Evolutionary conservation across 495 filamentous ascomycete genomes (phyloP), one percentile per base, ranked within the genome.

Genomic region (Daldinia bambusicola): DNA sequence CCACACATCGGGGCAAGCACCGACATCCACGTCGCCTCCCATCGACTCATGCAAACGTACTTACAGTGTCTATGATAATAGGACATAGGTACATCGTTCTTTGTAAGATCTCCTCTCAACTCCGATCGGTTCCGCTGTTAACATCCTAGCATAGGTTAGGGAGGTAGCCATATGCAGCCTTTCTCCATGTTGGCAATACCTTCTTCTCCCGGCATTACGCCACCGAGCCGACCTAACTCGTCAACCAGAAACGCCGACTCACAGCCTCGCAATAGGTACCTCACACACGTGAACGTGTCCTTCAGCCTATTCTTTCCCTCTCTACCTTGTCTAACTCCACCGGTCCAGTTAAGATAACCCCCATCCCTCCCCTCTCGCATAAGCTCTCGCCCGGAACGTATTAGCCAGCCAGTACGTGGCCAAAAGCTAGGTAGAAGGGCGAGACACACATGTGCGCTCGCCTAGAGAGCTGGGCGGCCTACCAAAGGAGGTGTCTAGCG

Each of bases 241-340:
- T 52, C 50, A 31, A 52, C 50, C 26, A n/a, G 20, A 52, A 31
- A 52, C n/a, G 13, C 10, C 50, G 50, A 3, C 22, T n/a, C 20
- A 7, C 22, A 52, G 26, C n/a, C n/a, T n/a, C n/a, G n/a, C n/a
- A n/a, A n/a, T n/a, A n/a, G n/a, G n/a, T n/a, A n/a, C n/a, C n/a
- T n/a, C n/a, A 1, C 20, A 22, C 26, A 20, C 30, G 10, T 31
- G 18, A 14, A 5, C 20, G 20, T 8, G 48, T n/a, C 26, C 12
- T 53, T 32, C 50, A 53, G 50, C 14, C 50, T 53, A 48, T 32
- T 53, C 14, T 53, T 53, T 32, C 50, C 50, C 13, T n/a, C 14
- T 32, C 41, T 20, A 48, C 22, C 18, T 48, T 18, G 43, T 48
- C 43, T 2, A 10, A 48, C 43, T 48, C 43, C 16, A 48, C 43